A percentile compares a stretch with the other conserved stretches of the same genome.
phyloP scores from a whole-genome alignment of 108 stramenopile genomes.

The Pinguiococcus pyrenoidosus region DNA sequence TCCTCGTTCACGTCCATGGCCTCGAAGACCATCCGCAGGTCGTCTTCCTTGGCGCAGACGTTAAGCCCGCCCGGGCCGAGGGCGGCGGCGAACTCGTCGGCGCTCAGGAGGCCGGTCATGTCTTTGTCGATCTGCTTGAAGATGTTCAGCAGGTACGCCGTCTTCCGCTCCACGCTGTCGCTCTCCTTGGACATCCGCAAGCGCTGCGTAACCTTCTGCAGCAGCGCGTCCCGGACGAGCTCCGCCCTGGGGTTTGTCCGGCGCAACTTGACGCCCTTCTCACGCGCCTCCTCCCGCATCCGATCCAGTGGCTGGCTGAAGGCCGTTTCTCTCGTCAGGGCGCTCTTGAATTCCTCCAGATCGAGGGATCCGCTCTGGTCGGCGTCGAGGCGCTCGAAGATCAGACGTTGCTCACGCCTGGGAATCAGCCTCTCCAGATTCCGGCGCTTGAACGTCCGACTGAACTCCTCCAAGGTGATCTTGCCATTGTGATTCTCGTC shows the following conservation, averaged over 20 bases:
- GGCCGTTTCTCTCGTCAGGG: background rate
- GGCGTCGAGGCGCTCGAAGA: conserved; percentile 13
- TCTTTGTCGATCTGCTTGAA: conserved; percentile 11
- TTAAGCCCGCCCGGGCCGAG: conserved; percentile 7
- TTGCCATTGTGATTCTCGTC: background rate
- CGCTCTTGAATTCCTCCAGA: conserved; percentile 4
- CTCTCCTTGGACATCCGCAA: conserved; percentile 2
- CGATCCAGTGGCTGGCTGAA: background rate
- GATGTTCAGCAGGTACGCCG: conserved; percentile 1
- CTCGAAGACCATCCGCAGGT: background rate
- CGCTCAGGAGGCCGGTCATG: conserved; percentile 1
- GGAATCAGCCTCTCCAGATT: conserved; percentile 7
- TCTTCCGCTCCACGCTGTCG: background rate
- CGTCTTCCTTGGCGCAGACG: background rate
- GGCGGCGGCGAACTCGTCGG: conserved; percentile 3
- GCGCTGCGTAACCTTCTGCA: background rate
- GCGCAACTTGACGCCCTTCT: background rate
- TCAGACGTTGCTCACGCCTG: conserved; percentile 6
- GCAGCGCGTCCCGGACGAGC: background rate
- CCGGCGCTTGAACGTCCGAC: background rate
- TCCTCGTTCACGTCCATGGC: conserved; percentile 2
- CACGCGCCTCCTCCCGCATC: background rate
- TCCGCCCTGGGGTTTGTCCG: background rate
- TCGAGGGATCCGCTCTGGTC: conserved; percentile 4
- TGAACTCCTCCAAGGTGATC: conserved; percentile 14